These are phyloP conservation scores for Talaromyces albobiverticillius DNA, from an alignment of 2,329 filamentous ascomycete species.

Conservation along the genomic window DNA sequence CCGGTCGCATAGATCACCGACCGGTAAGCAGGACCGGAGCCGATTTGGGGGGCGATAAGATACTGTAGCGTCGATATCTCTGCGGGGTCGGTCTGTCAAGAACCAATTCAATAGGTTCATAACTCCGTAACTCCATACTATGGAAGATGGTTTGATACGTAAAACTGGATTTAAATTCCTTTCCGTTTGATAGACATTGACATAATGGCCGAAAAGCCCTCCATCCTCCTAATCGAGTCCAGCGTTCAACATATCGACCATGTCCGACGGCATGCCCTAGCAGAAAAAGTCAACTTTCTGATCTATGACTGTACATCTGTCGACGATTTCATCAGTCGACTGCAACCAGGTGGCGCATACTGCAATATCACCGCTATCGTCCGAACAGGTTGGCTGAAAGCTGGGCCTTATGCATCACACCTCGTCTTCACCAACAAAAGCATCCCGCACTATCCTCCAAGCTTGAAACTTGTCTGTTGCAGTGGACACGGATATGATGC, in stretches of 20 bases:
- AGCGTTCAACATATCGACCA: constrained; percentile 10
- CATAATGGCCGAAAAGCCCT: constrained; percentile 10
- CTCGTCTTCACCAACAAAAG: constrained; percentile 23
- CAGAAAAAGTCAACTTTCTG: constrained; percentile 15
- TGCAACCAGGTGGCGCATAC: constrained; percentile 28
- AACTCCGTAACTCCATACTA: not conserved
- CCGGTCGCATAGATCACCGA: constrained; percentile 7
- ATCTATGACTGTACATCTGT: constrained; percentile 10
- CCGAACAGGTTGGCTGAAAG: constrained; percentile 32
- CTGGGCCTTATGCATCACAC: constrained; percentile 26
- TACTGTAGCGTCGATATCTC: not conserved
- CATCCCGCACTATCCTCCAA: constrained; percentile 15
- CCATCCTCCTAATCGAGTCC: constrained; percentile 7
- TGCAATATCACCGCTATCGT: constrained; percentile 27
- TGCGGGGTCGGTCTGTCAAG: not conserved
- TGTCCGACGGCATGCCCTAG: constrained; percentile 8
- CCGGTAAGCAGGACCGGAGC: not conserved
- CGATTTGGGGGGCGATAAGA: not conserved
- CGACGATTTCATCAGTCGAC: constrained; percentile 17
- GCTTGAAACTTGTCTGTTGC: constrained; percentile 7
- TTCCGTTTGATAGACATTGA: constrained; percentile 5
- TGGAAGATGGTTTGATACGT: not conserved
- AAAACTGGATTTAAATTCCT: not conserved
- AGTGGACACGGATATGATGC: constrained; percentile 11
- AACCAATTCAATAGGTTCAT: not conserved